Evolutionary conservation across 2,329 filamentous ascomycete species (phyloP).

Genomic region (Fonsecaea nubica): DNA sequence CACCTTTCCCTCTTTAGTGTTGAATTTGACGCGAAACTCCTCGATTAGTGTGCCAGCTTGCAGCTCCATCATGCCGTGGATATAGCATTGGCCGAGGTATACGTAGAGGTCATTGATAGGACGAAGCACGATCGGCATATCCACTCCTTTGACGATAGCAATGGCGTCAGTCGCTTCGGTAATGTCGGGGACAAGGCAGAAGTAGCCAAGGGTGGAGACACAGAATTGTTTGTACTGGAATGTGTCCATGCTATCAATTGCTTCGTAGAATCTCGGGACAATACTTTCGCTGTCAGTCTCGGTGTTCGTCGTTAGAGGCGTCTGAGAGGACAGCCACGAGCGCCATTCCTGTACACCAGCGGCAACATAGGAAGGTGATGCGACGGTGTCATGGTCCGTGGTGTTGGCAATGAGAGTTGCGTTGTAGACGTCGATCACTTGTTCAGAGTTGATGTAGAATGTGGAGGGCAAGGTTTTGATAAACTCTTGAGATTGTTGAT

Average conservation of each 20-base stretch:
- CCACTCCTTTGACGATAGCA: constrained; percentile 26
- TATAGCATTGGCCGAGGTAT: constrained; percentile 26
- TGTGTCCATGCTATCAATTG: constrained; percentile 22
- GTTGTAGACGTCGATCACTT: constrained; percentile 20
- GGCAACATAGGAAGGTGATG: constrained; percentile 13
- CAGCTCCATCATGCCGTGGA: constrained; percentile 33
- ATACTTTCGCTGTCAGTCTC: not conserved
- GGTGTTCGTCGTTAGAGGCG: not conserved
- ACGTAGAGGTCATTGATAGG: constrained; percentile 19
- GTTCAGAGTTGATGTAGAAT: constrained; percentile 27
- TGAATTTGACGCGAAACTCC: constrained; percentile 26
- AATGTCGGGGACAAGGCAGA: constrained; percentile 25
- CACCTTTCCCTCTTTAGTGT: constrained; percentile 8
- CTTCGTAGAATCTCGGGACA: constrained; percentile 17
- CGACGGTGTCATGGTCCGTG: constrained; percentile 17
- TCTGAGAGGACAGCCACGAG: constrained; percentile 17
- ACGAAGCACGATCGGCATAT: constrained; percentile 29
- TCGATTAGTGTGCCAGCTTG: constrained; percentile 26
- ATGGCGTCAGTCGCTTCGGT: constrained; percentile 16
- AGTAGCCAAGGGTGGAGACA: constrained; percentile 17
- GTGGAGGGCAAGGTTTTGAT: constrained; percentile 7
- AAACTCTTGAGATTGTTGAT: constrained; percentile 7
- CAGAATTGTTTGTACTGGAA: constrained; percentile 25
- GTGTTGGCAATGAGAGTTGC: constrained; percentile 28
- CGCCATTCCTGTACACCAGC: constrained; percentile 22